Base-by-base conservation (phyloP, 139 green algal species). In the Chlorella sp. region DNA sequence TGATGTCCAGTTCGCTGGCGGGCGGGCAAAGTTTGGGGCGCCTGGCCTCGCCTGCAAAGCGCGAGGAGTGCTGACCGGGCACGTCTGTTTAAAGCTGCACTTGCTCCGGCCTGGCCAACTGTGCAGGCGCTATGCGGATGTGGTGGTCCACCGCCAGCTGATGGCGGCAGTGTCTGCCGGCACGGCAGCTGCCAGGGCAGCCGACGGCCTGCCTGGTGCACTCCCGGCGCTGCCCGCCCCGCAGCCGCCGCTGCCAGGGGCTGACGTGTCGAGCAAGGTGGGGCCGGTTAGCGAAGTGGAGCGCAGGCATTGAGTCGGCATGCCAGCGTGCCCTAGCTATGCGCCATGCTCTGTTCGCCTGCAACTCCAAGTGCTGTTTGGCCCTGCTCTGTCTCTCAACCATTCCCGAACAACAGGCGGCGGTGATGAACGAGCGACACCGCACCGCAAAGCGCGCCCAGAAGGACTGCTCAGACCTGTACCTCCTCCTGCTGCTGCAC, bases 81-180 rank as follows among this genome's bases (percentile, higher is more conserved):
- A n/a, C 60, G 2, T 68, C 28, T 44, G 13, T 34, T 43, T 73
- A 34, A n/a, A 5, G 51, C 34, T 28, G 65, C 65, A 24, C 5
- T 26, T 73, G 65, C 65, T n/a, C n/a, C 60, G 22, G 26, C 62
- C 62, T 69, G 30, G n/a, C 62, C 20, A 40, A 16, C 58, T 16
- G 6, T 98, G 77, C 94, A 89, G 95, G 2, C 87, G 94, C 51
- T 94, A 96, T 89, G 93, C 96, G 3, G 96, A 99, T 84, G 93
- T 98, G n/a, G 81, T 98, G 26, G 90, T 91, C 20, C 90, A 94
- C 76, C 85, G 90, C 56, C 90, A 94, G 86, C 86, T 94, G 75
- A 75, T 94, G 64, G 90, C 90, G 22, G 87, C 90, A 0, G 65
- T 94, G n/a, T 79, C 80, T 2, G 82, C 70, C 4, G 22, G 58